A percentile compares a stretch with the other conserved stretches of the same genome.
Conservation (phyloP, 2,329 filamentous ascomycete genomes). For the Mariannaea elegans region DNA sequence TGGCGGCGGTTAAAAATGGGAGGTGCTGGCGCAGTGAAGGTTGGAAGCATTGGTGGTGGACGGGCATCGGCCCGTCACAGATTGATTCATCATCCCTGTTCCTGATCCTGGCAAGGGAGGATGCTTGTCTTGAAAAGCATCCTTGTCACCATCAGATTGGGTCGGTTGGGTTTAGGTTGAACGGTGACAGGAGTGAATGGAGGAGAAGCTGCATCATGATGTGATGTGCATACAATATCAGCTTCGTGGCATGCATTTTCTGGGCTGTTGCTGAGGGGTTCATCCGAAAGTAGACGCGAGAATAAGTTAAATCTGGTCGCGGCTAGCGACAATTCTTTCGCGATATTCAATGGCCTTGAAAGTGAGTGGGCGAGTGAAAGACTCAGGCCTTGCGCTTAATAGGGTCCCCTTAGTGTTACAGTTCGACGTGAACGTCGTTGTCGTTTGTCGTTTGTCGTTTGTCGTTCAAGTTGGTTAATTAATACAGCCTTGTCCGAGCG, state of each 20-base stretch:
- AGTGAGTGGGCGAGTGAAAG: no score
- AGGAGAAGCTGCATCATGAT: constrained; percentile 13
- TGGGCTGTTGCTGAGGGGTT: constrained; percentile 1
- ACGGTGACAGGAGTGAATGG: not conserved
- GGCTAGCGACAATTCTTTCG: not conserved
- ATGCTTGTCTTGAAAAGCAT: not conserved
- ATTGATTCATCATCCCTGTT: constrained; percentile 22
- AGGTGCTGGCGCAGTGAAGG: constrained; percentile 4
- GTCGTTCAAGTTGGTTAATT: no score
- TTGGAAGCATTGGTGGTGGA: constrained; percentile 21
- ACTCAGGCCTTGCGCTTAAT: no score
- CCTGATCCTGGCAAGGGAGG: not conserved
- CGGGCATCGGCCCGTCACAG: constrained; percentile 33
- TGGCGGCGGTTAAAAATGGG: constrained; percentile 15
- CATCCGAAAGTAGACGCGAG: not conserved
- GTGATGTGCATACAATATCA: not conserved
- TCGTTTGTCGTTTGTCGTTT: no score
- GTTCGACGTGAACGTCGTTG: no score
- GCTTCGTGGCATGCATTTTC: constrained; percentile 4
- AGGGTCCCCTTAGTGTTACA: no score
- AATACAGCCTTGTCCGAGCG: not conserved
- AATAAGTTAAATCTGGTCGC: not conserved
- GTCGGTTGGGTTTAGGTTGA: constrained; percentile 1
- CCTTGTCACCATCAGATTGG: constrained; percentile 3
- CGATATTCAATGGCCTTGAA: no score